Conservation (phyloP, 1,139 yeast genomes). For the Yamadazyma membranifaciens region DNA sequence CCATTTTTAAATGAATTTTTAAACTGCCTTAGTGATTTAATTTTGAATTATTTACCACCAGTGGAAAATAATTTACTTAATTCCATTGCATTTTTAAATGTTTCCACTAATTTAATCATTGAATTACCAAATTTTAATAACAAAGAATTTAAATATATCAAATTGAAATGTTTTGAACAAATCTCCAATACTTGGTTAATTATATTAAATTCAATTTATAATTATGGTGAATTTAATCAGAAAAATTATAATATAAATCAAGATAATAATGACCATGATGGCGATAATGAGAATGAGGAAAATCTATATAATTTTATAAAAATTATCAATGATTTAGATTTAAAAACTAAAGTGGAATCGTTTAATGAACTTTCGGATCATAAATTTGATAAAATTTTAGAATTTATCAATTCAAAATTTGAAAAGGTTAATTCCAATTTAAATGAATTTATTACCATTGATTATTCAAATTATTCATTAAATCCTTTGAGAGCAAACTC, state of each 20-base stretch:
- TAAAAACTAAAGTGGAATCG: constrained; percentile 47
- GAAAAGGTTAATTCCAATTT: constrained; percentile 19
- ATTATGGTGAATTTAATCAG: constrained; percentile 10
- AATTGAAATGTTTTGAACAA: constrained; percentile 75
- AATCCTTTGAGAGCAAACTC: constrained; percentile 24
- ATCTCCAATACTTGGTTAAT: constrained; percentile 74
- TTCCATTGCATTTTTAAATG: constrained; percentile 67
- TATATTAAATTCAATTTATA: constrained; percentile 45
- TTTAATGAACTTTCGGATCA: constrained; percentile 61
- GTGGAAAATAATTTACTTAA: constrained; percentile 55
- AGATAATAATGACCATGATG: constrained; percentile 10
- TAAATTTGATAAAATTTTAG: constrained; percentile 47
- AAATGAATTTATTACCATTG: constrained; percentile 45
- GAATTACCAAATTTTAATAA: constrained; percentile 72
- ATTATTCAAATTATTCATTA: constrained; percentile 43
- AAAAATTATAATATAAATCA: too few relatives aligned
- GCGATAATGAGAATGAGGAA: constrained; percentile 17
- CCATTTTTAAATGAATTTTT: constrained; percentile 73
- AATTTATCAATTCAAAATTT: constrained; percentile 30
- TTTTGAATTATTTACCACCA: constrained; percentile 78
- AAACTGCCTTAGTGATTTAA: constrained; percentile 75
- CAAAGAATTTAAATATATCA: constrained; percentile 70
- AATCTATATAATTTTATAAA: constrained; percentile 27
- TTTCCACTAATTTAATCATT: constrained; percentile 62
- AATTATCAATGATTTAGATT: constrained; percentile 32